Evolutionary conservation across 2,329 filamentous ascomycete species (phyloP), one percentile per base, ranked within the genome.

Genomic region (Neopestalotiopsis sp.): DNA sequence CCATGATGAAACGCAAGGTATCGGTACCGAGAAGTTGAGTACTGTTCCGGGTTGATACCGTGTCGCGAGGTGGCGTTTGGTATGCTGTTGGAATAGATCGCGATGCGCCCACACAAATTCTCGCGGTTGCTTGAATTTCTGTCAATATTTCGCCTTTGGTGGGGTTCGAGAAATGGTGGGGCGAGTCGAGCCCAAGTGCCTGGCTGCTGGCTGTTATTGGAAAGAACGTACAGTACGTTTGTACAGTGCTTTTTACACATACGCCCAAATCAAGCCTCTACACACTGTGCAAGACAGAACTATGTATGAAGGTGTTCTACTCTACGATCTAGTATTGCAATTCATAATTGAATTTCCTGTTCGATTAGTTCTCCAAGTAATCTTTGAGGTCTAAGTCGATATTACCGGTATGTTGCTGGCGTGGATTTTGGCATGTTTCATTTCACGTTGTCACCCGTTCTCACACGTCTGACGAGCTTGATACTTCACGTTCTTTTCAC

Each of bases 1-100:
- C 73, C 77, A 78, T 78, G 30, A 67, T 75, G 71, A 17, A 65
- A 60, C 65, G 30, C 28, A 57, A 24, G 20, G 63, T 56, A 49
- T 38, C 13, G 32, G 34, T 20, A 17, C 34, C 59, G 59, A 62
- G 5, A 20, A 40, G 28, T 10, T 38, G 28, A 34, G 42, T 14
- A 32, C 63, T 42, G 12, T 45, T 49, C 32, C 17, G 30, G 49
- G 20, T 24, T 42, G 32, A 45, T 24, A 60, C 24, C 45, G 20
- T 24, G 52, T 28, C 60, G 52, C 52, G 24, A 57, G 40, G 12
- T 34, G 28, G 63, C 40, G 61, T 34, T n/a, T 38, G 45, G 9
- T 52, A 4, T 52, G 45, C 45, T 52, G 45, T 10, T 52, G 45
- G 14, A n/a, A 9, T 20, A 17, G 20, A 30, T 58, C 42, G 63